Evolutionary conservation across 73 alveolate species (phyloP), one percentile per base, ranked within the genome.

Genomic region (Uronychia binucleata): DNA sequence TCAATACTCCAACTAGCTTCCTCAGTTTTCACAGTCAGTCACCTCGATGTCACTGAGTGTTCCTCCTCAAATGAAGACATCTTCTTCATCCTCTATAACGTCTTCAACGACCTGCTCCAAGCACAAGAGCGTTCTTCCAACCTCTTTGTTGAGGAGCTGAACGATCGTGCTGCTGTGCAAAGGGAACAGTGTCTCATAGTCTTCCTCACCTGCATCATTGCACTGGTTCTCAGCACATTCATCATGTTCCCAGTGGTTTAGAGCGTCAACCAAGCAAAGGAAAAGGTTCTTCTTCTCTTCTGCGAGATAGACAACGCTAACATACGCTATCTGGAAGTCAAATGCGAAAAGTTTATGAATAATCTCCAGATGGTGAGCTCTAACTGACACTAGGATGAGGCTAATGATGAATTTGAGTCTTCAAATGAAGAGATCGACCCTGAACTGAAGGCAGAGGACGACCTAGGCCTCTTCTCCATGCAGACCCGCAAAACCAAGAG

Each of bases 251-350:
- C 92, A 26, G 92, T 86, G 13, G 86, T 79, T 0, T 59, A 75
- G 27, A 28, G 74, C 1, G 92, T 86, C 29, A 86, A 78, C 46
- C 1, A 59, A 32, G n/a, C 74, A 31, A 86, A 86, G 79, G 83
- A 78, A 26, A 86, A 86, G 46, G 92, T 86, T n/a, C 92, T 86
- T 26, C 26, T 67, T 0, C 78, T 86, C 0, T 86, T 86, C 67
- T 79, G 87, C 31, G 88, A 86, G 25, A 78, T 86, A 30, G 82
- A 57, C 46, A 85, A 86, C 46, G 14, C 79, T 1, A 58, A 77
- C 13, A 86, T 86, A 1, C 31, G 92, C 29, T 34, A 76, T 31
- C 84, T 86, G 1, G 1, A 78, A 1, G 31, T 14, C 31, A 78
- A 83, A 59, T 86, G 92, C 33, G 92, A 86, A 74, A 78, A 67